phyloP scores from a whole-genome alignment of 2,329 filamentous ascomycete genomes.

The Hypoxylon sp. region DNA sequence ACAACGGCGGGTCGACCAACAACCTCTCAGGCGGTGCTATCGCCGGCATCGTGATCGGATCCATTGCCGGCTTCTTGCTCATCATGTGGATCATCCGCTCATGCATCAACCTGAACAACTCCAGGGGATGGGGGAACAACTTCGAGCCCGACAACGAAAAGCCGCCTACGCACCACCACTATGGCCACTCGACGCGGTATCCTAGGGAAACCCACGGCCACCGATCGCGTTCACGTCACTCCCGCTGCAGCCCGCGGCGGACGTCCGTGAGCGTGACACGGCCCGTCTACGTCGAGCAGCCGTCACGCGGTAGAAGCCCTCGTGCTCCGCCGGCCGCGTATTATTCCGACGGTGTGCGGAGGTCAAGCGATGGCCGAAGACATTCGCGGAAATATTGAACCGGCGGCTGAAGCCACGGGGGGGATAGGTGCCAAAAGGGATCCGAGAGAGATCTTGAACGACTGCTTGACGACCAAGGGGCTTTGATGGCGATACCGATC shows the following conservation, averaged over 20 bases:
- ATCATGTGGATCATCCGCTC: constrained; percentile 57
- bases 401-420: not conserved
- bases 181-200: constrained; percentile 23
- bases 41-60: constrained; percentile 60
- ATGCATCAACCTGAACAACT: constrained; percentile 51
- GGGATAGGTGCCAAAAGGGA: not conserved
- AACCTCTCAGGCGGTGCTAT: constrained; percentile 58
- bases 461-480: not conserved
- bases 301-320: constrained; percentile 35
- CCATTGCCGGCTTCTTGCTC: constrained; percentile 55
- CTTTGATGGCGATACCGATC: not conserved
- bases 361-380: constrained; percentile 36
- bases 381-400: constrained; percentile 28
- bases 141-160: constrained; percentile 42
- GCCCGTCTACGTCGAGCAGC: constrained; percentile 33
- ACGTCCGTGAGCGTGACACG: constrained; percentile 31
- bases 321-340: constrained; percentile 39
- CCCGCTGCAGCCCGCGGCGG: constrained; percentile 28
- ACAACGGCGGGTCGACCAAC: constrained; percentile 30
- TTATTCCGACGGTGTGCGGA: constrained; percentile 32
- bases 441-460: too few species aligned
- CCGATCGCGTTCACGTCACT: constrained; percentile 36
- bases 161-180: constrained; percentile 19
- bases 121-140: constrained; percentile 38
- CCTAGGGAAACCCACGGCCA: constrained; percentile 30